phyloP scores from a whole-genome alignment of 345 rosid genomes.

The Salix arbutifolia region DNA sequence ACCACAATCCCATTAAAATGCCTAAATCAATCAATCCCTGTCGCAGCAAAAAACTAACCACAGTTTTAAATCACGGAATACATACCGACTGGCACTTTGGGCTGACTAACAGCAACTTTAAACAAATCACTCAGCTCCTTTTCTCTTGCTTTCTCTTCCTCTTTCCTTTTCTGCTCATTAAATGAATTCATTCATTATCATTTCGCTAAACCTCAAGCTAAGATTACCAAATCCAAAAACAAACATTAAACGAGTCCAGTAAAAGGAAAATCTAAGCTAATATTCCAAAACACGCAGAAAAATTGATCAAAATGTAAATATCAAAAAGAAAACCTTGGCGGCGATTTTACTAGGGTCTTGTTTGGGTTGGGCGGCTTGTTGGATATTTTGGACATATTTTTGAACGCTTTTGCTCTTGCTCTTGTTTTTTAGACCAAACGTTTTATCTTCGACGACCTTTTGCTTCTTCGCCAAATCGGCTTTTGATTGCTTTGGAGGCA shows the following conservation, averaged over 20 bases:
- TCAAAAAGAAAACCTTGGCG: conserved; percentile 50
- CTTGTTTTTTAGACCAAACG: conserved; percentile 89
- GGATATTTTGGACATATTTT: conserved; percentile 79
- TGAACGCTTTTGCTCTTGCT: conserved; percentile 95
- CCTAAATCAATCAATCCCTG: not conserved
- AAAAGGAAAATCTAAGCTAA: not conserved
- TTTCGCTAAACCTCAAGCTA: no score
- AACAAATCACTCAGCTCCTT: conserved; percentile 88
- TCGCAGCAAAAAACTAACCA: not conserved
- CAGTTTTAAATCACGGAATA: not conserved
- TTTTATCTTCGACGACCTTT: conserved; percentile 92
- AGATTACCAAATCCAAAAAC: no score
- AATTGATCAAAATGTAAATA: not conserved
- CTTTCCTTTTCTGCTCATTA: conserved; percentile 82
- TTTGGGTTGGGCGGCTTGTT: conserved; percentile 78
- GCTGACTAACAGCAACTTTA: conserved; percentile 91
- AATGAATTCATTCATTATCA: not conserved
- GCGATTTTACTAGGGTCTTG: conserved; percentile 59
- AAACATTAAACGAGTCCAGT: not conserved
- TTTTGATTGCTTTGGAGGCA: conserved; percentile 93
- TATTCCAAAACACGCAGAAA: not conserved
- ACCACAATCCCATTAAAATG: not conserved
- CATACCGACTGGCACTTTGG: conserved; percentile 82
- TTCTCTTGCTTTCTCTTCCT: conserved; percentile 93
- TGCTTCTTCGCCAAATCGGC: conserved; percentile 89